Percentiles rank a stretch among this genome's conserved stretches.
Conservation (phyloP, 2,329 filamentous ascomycete species). For the Diplodia corticola region DNA sequence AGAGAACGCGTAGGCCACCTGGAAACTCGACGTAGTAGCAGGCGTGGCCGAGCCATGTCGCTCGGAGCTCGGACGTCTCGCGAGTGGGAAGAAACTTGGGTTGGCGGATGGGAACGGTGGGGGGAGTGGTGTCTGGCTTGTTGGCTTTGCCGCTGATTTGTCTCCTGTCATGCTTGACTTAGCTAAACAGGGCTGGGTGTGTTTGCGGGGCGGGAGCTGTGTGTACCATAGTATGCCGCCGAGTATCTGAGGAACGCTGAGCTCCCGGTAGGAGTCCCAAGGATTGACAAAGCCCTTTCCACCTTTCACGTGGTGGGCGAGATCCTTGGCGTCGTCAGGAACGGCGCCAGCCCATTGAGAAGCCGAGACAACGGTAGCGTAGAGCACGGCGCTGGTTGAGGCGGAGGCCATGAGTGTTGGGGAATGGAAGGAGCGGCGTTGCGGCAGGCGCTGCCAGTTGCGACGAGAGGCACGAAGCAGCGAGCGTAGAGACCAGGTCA, state of each 20-base stretch:
- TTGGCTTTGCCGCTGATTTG: conserved; percentile 53
- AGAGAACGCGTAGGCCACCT: conserved; percentile 79
- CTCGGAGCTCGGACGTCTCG: conserved; percentile 63
- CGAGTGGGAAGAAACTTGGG: conserved; percentile 67
- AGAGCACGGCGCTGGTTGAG: conserved; percentile 37
- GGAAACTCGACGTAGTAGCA: conserved; percentile 94
- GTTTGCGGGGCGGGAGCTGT: not conserved
- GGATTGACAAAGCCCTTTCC: conserved; percentile 60
- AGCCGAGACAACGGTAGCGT: conserved; percentile 45
- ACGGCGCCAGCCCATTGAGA: conserved; percentile 38
- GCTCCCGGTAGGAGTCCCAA: conserved; percentile 55
- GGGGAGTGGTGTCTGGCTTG: conserved; percentile 62
- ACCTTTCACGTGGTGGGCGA: conserved; percentile 53
- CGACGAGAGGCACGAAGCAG: conserved; percentile 7
- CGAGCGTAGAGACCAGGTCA: conserved; percentile 13
- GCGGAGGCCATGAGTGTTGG: conserved; percentile 31
- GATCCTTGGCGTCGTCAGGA: conserved; percentile 49
- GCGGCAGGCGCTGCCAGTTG: not conserved
- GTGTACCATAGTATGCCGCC: conserved; percentile 42
- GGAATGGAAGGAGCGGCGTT: conserved; percentile 17
- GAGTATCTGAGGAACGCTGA: conserved; percentile 37
- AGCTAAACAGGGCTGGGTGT: not conserved
- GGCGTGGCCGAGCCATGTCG: conserved; percentile 94
- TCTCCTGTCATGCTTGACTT: conserved; percentile 37
- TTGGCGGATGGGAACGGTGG: conserved; percentile 65